Percentiles rank a stretch among this genome's conserved stretches.
These are phyloP conservation scores for Leccinum uliginosum DNA, from an alignment of 768 basidiomycete genomes.

Conservation along the genomic window DNA sequence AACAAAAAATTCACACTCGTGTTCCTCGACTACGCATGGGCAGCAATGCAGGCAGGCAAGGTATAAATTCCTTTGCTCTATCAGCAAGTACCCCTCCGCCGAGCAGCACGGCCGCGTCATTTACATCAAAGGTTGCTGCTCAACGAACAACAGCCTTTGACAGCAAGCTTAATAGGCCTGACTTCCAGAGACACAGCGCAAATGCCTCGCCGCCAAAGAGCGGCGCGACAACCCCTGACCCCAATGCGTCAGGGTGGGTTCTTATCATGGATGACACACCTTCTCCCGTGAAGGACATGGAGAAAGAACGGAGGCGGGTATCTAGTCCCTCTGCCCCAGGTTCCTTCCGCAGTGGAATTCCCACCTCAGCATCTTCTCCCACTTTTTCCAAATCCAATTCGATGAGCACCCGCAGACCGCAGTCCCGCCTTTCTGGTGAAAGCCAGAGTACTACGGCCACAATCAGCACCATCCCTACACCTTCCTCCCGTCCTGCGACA, in stretches of 20 bases:
- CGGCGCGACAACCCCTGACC: constrained; percentile 37
- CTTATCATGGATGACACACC: constrained; percentile 87
- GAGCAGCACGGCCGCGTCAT: constrained; percentile 36
- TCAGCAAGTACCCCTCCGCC: constrained; percentile 34
- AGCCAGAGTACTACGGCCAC: constrained; percentile 53
- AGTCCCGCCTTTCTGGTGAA: constrained; percentile 68
- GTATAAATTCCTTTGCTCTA: constrained; percentile 33
- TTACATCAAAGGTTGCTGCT: constrained; percentile 10
- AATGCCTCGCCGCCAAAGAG: constrained; percentile 42
- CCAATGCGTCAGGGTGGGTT: constrained; percentile 78
- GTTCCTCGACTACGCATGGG: constrained; percentile 82
- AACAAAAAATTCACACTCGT: constrained; percentile 84
- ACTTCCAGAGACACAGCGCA: constrained; percentile 39
- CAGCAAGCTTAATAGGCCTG: constrained; percentile 19
- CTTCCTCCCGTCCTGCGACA: constrained; percentile 67
- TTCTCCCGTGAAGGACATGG: constrained; percentile 55
- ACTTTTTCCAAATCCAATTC: constrained; percentile 40
- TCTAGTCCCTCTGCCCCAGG: constrained; percentile 62
- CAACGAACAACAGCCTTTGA: constrained; percentile 19
- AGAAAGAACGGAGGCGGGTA: constrained; percentile 53
- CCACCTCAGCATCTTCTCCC: constrained; percentile 45
- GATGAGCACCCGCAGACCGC: constrained; percentile 55
- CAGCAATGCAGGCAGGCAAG: constrained; percentile 59
- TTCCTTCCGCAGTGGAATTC: constrained; percentile 45
- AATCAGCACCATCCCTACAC: constrained; percentile 59